These are phyloP conservation scores for Thelephora ganbajun DNA, from an alignment of 768 basidiomycete genomes.

Conservation along the genomic window DNA sequence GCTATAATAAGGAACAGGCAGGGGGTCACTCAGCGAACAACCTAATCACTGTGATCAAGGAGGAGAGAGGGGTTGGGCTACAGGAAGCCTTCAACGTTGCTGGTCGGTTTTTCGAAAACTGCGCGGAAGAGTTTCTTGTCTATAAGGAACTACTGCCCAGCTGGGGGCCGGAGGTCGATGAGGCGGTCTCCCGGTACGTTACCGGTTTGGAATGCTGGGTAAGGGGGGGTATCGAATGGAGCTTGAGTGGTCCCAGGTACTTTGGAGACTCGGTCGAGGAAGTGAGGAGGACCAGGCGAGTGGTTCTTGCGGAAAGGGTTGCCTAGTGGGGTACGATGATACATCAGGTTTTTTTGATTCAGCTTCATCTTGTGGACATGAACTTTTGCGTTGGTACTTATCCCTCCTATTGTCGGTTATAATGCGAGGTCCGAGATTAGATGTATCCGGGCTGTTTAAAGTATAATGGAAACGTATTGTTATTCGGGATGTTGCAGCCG, in stretches of 20 bases:
- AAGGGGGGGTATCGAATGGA: constrained; percentile 11
- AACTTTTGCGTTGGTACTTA: too few relatives aligned
- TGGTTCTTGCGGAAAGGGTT: too few relatives aligned
- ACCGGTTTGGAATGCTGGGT: constrained; percentile 10
- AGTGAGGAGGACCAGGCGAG: constrained; percentile 5
- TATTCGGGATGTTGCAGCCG: too few relatives aligned
- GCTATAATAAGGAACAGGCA: constrained; percentile 20
- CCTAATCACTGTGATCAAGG: constrained; percentile 17
- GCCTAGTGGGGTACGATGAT: too few relatives aligned
- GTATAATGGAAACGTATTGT: too few relatives aligned
- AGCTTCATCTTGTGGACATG: too few relatives aligned
- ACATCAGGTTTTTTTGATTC: too few relatives aligned
- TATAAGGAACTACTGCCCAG: constrained; percentile 1
- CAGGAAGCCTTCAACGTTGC: constrained; percentile 14
- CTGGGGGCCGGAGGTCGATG: constrained; percentile 6
- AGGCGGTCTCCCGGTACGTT: constrained; percentile 2
- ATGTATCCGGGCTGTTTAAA: too few relatives aligned
- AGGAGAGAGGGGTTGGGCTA: constrained; percentile 10
- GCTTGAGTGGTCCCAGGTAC: constrained; percentile 11
- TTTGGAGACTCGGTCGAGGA: constrained; percentile 8
- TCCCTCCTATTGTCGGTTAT: too few relatives aligned
- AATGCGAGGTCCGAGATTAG: too few relatives aligned
- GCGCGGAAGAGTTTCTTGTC: constrained; percentile 7
- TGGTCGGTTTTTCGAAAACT: constrained; percentile 7
- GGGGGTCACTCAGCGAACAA: constrained; percentile 15